phyloP scores from a whole-genome alignment of 2,329 filamentous ascomycete species.

The Aspergillus hiratsukae region DNA sequence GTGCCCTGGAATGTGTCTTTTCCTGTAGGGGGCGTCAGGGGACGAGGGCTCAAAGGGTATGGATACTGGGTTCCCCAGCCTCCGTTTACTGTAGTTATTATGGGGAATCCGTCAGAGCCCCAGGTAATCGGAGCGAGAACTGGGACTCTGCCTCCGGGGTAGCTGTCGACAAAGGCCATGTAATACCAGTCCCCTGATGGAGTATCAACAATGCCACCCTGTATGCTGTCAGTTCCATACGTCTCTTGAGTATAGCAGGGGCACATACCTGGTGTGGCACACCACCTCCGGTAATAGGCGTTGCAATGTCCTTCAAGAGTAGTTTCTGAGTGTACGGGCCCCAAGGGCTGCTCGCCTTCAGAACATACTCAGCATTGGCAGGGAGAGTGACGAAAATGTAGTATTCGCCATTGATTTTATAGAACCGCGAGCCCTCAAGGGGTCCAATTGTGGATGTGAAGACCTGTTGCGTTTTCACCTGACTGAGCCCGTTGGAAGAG shows the following conservation, averaged over 20 bases:
- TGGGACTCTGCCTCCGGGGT: conserved; percentile 55
- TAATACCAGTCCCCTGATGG: conserved; percentile 55
- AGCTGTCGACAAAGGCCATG: conserved; percentile 53
- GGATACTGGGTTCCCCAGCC: conserved; percentile 43
- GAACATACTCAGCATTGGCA: conserved; percentile 45
- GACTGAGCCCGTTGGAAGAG: conserved; percentile 43
- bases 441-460: conserved; percentile 35
- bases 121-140: conserved; percentile 54
- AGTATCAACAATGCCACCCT: conserved; percentile 52
- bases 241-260: neutral
- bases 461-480: conserved; percentile 45
- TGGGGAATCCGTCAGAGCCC: conserved; percentile 50
- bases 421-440: conserved; percentile 54
- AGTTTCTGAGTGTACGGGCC: conserved; percentile 50
- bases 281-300: conserved; percentile 45
- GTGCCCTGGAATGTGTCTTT: conserved; percentile 46
- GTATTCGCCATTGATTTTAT: conserved; percentile 54
- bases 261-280: conserved; percentile 44
- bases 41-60: conserved; percentile 28
- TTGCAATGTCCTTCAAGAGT: conserved; percentile 41
- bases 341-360: conserved; percentile 47
- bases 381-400: conserved; percentile 52
- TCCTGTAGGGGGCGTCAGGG: conserved; percentile 30
- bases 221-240: neutral
- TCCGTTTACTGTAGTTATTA: conserved; percentile 40